Base-by-base conservation (phyloP, 768 basidiomycete genomes). In the Candolleomyces efflorescens region DNA sequence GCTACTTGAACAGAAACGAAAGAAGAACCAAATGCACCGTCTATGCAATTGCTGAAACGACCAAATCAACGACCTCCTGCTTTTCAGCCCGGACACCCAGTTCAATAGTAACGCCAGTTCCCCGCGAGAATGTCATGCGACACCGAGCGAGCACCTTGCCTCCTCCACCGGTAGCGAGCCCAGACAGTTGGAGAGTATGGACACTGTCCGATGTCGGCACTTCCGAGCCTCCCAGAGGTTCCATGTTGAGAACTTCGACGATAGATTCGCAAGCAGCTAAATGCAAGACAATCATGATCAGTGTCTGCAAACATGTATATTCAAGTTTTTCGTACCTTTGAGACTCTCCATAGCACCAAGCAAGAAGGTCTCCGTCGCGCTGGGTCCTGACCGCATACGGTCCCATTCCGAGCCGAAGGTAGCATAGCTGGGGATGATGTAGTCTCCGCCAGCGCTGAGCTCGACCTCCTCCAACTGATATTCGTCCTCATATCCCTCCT, bases 401-500 rank as follows among this genome's bases (percentile, higher is more conserved):
- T 98, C 97, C 97, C 97, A 99, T 75, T 99, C 97, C 52, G 89
- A 82, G 55, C 85, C 82, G 74, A 98, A 98, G 22, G 91, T 90
- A 11, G 85, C 86, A 66, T 98, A 98, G 64, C 83, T 94, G n/a
- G 97, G 96, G 41, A 95, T 77, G 67, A 99, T 91, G 71, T 96
- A 99, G 76, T 98, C 96, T 2, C 89, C 87, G 27, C 89, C 90
- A 11, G 92, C 95, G 59, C 89, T 87, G 54, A 99, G 78, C 69
- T 98, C 97, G 56, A 97, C 84, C 60, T 98, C 97, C 71, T 99
- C 97, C 44, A 98, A 77, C 71, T 93, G 92, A 73, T 99, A 99
- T 73, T 98, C 96, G 75, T 98, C 97, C 68, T 94, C 92, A 71
- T 98, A 99, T n/a, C 97, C 97, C 54, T 97, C 95, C 62, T 91